A percentile compares a stretch with the other conserved stretches of the same genome.
These are phyloP conservation scores for barley (Hordeum vulgare) DNA, from an alignment of 176 grass and related monocot genomes.

Conservation along the genomic window DNA sequence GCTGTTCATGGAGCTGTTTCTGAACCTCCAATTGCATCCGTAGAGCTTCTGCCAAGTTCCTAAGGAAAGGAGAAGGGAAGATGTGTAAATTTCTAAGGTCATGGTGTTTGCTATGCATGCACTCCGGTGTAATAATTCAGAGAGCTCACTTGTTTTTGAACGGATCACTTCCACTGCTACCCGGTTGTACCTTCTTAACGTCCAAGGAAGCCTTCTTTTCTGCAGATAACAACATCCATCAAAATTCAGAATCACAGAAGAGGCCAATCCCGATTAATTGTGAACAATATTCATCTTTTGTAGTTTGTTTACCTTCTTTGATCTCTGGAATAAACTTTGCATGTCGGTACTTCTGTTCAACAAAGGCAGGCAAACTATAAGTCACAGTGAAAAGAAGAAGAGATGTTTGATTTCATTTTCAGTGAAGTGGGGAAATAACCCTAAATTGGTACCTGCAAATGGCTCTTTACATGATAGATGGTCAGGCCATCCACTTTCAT, in stretches of 20 bases:
- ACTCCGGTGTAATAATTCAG: neutral
- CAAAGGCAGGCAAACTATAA: neutral
- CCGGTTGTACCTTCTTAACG: slow-evolving; percentile 44
- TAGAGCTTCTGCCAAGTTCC: slow-evolving; percentile 71
- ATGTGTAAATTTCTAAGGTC: neutral
- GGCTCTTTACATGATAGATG: slow-evolving; percentile 98
- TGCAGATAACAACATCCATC: slow-evolving; percentile 10
- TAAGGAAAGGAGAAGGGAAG: slow-evolving; percentile 4
- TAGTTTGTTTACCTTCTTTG: slow-evolving; percentile 61
- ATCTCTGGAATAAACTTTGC: slow-evolving; percentile 71
- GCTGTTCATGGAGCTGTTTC: slow-evolving; percentile 88
- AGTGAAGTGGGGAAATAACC: neutral
- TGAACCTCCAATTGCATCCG: slow-evolving; percentile 96
- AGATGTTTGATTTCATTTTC: neutral
- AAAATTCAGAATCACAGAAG: neutral
- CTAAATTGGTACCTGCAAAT: slow-evolving; percentile 65
- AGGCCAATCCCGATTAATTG: neutral
- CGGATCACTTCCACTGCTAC: slow-evolving; percentile 25
- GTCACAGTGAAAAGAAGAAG: neutral
- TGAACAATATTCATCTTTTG: neutral
- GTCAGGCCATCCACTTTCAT: slow-evolving; percentile 96
- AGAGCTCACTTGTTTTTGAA: slow-evolving; percentile 48
- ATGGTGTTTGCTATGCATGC: neutral
- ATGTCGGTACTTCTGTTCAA: slow-evolving; percentile 72
- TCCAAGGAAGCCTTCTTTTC: slow-evolving; percentile 57